Conservation (phyloP, 2,329 filamentous ascomycete genomes). For the Colletotrichum australisinense region DNA sequence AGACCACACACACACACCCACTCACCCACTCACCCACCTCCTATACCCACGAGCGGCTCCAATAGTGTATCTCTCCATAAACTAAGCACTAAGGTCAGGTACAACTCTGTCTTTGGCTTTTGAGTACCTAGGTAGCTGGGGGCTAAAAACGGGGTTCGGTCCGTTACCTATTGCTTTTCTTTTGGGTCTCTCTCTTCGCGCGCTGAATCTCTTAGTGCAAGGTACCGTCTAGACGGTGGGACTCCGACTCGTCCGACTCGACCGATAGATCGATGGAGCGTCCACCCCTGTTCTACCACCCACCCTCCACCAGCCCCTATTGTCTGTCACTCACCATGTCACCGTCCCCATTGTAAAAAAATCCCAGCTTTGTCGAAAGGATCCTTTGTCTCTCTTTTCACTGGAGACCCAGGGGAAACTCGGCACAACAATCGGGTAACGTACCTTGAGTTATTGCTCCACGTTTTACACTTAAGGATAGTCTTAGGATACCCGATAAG, state of each 20-base stretch:
- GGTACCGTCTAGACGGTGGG: neutral
- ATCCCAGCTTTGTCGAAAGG: neutral
- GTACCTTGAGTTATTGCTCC: neutral
- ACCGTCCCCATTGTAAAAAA: neutral
- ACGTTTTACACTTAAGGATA: neutral
- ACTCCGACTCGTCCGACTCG: conserved; percentile 1
- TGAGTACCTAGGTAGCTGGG: neutral
- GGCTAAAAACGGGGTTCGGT: neutral
- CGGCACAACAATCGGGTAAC: neutral
- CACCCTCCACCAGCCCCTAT: neutral
- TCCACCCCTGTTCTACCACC: too few species aligned
- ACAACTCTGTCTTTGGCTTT: neutral
- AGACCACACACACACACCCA: neutral
- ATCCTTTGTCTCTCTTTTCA: neutral
- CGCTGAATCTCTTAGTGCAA: neutral
- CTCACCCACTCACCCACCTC: too few species aligned
- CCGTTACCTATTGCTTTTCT: neutral
- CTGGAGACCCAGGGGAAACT: too few species aligned
- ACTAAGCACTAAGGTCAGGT: neutral
- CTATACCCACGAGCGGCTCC: too few species aligned
- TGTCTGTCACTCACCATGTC: neutral
- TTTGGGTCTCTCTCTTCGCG: neutral
- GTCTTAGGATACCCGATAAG: neutral
- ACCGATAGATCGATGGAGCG: neutral
- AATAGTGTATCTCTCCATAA: neutral